Evolutionary conservation across 2,329 filamentous ascomycete species (phyloP).

Genomic region (Fusarium guadeloupense): DNA sequence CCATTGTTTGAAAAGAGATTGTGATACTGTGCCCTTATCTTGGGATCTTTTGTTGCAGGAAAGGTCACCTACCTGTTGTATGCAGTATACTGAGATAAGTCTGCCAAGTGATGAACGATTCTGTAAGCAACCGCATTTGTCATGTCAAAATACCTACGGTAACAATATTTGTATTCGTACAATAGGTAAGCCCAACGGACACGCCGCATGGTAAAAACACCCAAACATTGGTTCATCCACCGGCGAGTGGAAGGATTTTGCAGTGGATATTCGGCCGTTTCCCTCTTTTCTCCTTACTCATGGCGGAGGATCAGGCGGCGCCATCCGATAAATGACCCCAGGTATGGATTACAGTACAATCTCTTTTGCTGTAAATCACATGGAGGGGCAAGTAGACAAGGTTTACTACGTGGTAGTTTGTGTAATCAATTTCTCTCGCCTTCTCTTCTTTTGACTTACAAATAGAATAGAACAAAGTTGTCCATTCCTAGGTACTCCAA

Average conservation of each 20-base stretch:
- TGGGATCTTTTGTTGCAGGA: slow-evolving; percentile 14
- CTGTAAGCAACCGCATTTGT: slow-evolving; percentile 33
- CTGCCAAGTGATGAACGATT: not conserved
- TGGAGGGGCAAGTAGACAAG: slow-evolving; percentile 17
- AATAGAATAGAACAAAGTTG: slow-evolving; percentile 24
- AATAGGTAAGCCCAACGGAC: not conserved
- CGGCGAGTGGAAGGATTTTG: slow-evolving; percentile 2
- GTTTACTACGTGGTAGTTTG: slow-evolving; percentile 1
- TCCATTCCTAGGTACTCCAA: not conserved
- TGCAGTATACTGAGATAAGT: not conserved
- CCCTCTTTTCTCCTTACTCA: not conserved
- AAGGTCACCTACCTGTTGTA: not conserved
- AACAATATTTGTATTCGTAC: too few species aligned
- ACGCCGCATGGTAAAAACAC: not conserved
- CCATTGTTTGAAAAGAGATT: too few species aligned
- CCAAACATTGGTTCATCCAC: slow-evolving; percentile 8
- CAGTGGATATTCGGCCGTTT: slow-evolving; percentile 16
- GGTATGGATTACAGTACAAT: slow-evolving; percentile 8
- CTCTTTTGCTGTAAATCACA: not conserved
- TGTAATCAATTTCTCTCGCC: slow-evolving; percentile 3
- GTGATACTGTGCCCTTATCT: not conserved
- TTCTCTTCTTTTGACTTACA: slow-evolving; percentile 21
- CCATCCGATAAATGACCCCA: slow-evolving; percentile 18
- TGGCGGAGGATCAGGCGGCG: slow-evolving; percentile 15
- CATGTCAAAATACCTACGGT: slow-evolving; percentile 2